Evolutionary conservation across 2,329 filamentous ascomycete genomes (phyloP), one percentile per base, ranked within the genome.

Genomic region (Fusarium temperatum): DNA sequence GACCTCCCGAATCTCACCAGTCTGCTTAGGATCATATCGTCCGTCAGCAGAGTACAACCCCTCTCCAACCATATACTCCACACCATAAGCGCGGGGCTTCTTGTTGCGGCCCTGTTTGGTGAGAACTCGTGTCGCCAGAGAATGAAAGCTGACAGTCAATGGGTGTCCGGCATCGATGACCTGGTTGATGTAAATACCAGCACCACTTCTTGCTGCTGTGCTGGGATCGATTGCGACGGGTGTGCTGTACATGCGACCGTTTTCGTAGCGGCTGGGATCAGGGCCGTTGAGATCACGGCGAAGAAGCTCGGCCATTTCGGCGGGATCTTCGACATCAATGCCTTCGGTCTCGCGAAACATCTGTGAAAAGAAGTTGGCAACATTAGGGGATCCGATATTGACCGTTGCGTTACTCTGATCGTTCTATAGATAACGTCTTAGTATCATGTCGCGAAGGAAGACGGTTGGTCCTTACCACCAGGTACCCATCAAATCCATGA

Each of bases 31-130:
- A 17, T 66, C 24, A 0, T 66, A 66, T 7, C 63, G 63, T 0
- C 61, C 61, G 5, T 66, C 63, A 3, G 63, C 61, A 38, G 63
- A 66, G 42, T 66, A 66, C 1, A 66, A 20, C 0, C 61, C 61
- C 9, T 66, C 48, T 0, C 63, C 63, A 10, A 66, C 63, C 61
- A 66, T 66, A 32, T 66, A 66, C 36, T 66, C 61, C 1, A 66
- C 63, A 2, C 63, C 61, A 6, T 30, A 38, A 4, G 61, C 63
- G 5, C 39, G 39, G 0, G 63, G 63, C 15, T 66, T 66, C 15
- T 36, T 39, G 1, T 35, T 20, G 1, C n/a, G 30, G 8, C 36
- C 14, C 2, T 66, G 26, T 53, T 66, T 58, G 10, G 63, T 54
- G 0, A 66, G 61, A 12, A 66, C 42, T 0, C 54, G 32, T 1